phyloP scores from a whole-genome alignment of 768 basidiomycete species.

The Tulasnella sp. region DNA sequence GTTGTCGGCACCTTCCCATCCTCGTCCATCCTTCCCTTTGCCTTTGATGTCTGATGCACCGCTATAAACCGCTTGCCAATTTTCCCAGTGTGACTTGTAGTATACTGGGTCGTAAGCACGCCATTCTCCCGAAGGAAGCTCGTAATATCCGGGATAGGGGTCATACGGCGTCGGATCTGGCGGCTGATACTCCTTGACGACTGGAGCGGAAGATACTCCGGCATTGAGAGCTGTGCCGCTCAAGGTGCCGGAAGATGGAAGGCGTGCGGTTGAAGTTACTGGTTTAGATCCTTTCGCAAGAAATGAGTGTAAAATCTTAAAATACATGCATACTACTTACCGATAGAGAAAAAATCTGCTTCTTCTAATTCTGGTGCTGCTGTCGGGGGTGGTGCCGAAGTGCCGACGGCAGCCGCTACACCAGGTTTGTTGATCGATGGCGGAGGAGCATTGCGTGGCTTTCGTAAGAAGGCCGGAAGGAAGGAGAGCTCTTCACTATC shows the following conservation, averaged over 20 bases:
- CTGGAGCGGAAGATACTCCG: constrained; percentile 43
- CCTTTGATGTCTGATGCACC: constrained; percentile 55
- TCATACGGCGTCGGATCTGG: constrained; percentile 68
- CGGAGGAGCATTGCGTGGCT: background rate
- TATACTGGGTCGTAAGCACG: constrained; percentile 60
- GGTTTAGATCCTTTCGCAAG: background rate
- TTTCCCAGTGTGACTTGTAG: constrained; percentile 55
- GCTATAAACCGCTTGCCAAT: constrained; percentile 51
- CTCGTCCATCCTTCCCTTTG: constrained; percentile 37
- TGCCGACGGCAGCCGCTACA: background rate
- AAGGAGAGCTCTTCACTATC: background rate
- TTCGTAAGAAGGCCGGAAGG: constrained; percentile 4
- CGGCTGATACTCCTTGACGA: constrained; percentile 52
- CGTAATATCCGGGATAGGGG: constrained; percentile 80
- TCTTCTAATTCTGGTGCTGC: constrained; percentile 2
- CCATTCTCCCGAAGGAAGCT: constrained; percentile 71
- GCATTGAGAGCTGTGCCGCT: background rate
- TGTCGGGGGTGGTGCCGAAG: background rate
- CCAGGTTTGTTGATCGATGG: background rate
- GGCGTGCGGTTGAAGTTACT: constrained; percentile 2
- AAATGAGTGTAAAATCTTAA: background rate
- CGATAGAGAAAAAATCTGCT: constrained; percentile 25
- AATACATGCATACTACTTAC: constrained; percentile 12
- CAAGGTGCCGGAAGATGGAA: background rate
- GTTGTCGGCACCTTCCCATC: constrained; percentile 57